phyloP scores from a whole-genome alignment of 371 early-diverging fungal genomes.

The Conidiobolus incongruus region DNA sequence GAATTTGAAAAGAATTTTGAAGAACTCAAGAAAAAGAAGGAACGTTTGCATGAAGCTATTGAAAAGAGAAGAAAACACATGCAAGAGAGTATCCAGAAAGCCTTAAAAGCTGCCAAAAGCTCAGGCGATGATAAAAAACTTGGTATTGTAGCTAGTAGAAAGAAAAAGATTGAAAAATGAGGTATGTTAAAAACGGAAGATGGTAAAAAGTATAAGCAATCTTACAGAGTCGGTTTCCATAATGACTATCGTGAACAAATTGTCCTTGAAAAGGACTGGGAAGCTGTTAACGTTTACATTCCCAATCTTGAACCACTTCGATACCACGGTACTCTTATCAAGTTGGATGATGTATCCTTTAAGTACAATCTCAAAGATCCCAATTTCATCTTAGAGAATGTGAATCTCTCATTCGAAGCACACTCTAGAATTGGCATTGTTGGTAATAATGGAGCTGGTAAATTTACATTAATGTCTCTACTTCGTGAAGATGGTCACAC shows the following conservation, averaged over 20 bases:
- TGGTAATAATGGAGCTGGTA: slow-evolving; percentile 66
- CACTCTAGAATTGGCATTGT: slow-evolving; percentile 36
- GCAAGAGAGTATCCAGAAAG: slow-evolving; percentile 31
- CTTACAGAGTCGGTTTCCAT: slow-evolving; percentile 33
- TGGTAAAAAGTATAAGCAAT: slow-evolving; percentile 38
- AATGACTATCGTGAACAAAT: slow-evolving; percentile 16
- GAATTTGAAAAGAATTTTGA: slow-evolving; percentile 36
- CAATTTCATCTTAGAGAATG: slow-evolving; percentile 16
- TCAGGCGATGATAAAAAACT: slow-evolving; percentile 57
- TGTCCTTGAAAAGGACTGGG: slow-evolving; percentile 28
- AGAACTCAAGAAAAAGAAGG: slow-evolving; percentile 29
- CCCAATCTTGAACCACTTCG: slow-evolving; percentile 31
- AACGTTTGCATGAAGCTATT: slow-evolving; percentile 17
- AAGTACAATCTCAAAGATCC: slow-evolving; percentile 15
- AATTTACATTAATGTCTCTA: slow-evolving; percentile 59
- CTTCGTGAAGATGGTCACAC: slow-evolving; percentile 26
- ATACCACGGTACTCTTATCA: slow-evolving; percentile 28
- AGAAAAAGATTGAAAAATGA: slow-evolving; percentile 31
- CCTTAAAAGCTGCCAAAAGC: slow-evolving; percentile 33
- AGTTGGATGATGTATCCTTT: slow-evolving; percentile 34
- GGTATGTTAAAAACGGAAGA: slow-evolving; percentile 38
- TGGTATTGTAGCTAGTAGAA: slow-evolving; percentile 41
- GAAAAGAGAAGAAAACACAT: slow-evolving; percentile 36
- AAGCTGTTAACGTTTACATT: slow-evolving; percentile 21
- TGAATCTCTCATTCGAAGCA: slow-evolving; percentile 33